phyloP scores from a whole-genome alignment of 345 rosid species.

The Viola odorata region DNA sequence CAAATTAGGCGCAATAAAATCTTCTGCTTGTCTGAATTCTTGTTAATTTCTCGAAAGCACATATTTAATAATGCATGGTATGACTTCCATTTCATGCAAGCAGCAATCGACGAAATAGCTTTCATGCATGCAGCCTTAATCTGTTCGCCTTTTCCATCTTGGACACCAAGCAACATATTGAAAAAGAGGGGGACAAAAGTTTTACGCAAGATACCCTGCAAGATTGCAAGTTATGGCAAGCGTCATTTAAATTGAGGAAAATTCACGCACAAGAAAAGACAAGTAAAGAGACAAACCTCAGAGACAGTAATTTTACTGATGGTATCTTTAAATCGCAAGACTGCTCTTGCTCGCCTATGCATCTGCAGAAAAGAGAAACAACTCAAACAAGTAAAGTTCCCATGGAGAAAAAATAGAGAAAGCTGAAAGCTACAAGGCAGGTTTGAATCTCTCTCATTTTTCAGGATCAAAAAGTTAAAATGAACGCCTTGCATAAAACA shows the following conservation, averaged over 20 bases:
- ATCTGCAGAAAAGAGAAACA: conserved; percentile 45
- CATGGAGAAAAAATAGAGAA: background rate
- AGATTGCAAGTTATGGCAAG: conserved; percentile 10
- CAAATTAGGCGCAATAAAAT: conserved; percentile 60
- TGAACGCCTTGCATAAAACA: no score
- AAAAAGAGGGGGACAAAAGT: conserved; percentile 74
- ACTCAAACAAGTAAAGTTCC: background rate
- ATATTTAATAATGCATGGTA: conserved; percentile 59
- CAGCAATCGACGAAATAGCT: conserved; percentile 71
- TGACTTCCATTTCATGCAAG: conserved; percentile 69
- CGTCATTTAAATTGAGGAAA: conserved; percentile 10
- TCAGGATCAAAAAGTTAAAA: no score
- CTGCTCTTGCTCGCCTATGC: conserved; percentile 72
- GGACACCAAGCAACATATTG: conserved; percentile 69
- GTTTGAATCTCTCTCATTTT: no score
- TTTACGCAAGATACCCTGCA: conserved; percentile 67
- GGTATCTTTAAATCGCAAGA: conserved; percentile 52
- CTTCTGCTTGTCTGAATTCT: conserved; percentile 58
- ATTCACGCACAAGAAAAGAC: background rate
- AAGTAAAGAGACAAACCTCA: conserved; percentile 36
- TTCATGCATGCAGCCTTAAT: conserved; percentile 61
- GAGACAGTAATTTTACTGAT: conserved; percentile 41
- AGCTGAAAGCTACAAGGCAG: no score
- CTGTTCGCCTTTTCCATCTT: conserved; percentile 64
- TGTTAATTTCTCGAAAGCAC: conserved; percentile 66